Evolutionary conservation across 495 filamentous ascomycete genomes (phyloP), one percentile per base, ranked within the genome.

Genomic region (Xylaria intraflava): DNA sequence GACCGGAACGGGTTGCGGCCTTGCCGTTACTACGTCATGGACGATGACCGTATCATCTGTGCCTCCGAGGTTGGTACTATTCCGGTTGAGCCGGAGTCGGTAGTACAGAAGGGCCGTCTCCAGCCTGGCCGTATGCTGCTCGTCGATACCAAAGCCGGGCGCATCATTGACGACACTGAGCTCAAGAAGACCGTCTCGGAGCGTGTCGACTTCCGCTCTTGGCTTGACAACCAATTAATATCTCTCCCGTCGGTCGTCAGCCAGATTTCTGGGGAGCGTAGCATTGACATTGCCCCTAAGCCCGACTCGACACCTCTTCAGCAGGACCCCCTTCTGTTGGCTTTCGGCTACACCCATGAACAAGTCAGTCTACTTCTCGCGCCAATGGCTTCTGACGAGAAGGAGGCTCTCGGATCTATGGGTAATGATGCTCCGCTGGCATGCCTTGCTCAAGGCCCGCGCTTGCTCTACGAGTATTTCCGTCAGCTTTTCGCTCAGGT

Each of bases 381-480:
- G 19, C 93, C 93, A 8, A 99, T 99, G 93, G 93, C 90, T 52
- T 90, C 92, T 24, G 93, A 99, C 59, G 95, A 95, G 43, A 99
- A 99, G 74, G 93, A 99, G 71, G 94, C 93, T n/a, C 80, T 99
- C 24, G 93, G 93, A 30, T 99, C 93, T 50, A 99, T 99, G 93
- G 93, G 93, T 60, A 99, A 99, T 68, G 93, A 99, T 77, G 89
- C 90, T 35, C 93, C 93, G 14, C 73, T 99, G 59, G 93, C 93
- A 24, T 96, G 91, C 69, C 79, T 99, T 58, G 86, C 93, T 26
- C 80, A 84, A 44, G 87, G 93, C 50, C 92, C 93, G 49, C 89
- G 92, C 61, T 77, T 97, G 49, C 82, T 97, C 36, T 95, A 89
- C 67, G 93, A 99, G 69, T 99, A 99, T 71, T 99, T 97, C 85